Percentiles rank a stretch among this genome's conserved stretches.
Conservation (phyloP, 441 rosid species). For the Populus hybrid region DNA sequence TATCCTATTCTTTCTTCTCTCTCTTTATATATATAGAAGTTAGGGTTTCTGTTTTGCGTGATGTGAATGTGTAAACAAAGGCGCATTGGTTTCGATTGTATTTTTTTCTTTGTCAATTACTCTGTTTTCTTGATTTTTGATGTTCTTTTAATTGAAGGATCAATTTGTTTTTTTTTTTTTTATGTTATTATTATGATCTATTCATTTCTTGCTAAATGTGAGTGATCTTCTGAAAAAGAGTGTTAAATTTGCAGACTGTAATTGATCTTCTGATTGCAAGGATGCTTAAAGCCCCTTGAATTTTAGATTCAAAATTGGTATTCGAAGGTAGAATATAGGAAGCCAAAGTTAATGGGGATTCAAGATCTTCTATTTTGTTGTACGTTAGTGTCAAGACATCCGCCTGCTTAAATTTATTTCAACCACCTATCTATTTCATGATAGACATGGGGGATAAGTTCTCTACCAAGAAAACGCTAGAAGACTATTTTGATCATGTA, state of each 20-base stretch:
- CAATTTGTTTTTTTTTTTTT: too few species aligned
- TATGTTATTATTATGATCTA: too few species aligned
- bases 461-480: background rate
- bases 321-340: background rate
- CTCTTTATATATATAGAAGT: background rate
- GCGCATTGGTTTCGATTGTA: background rate
- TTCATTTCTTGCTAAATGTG: background rate
- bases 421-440: background rate
- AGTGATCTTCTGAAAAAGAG: too few species aligned
- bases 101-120: background rate
- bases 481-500: background rate
- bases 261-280: too few species aligned
- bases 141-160: background rate
- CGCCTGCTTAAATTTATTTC: background rate
- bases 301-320: too few species aligned
- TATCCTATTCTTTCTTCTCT: constrained; percentile 1
- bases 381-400: background rate
- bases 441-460: background rate
- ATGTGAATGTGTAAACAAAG: background rate
- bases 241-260: too few species aligned
- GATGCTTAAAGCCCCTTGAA: too few species aligned
- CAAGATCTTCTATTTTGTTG: background rate
- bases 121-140: background rate
- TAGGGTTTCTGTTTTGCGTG: background rate
- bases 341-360: background rate